Conservation (phyloP, 371 early-diverging fungal genomes). For the Haplosporangium sp. region DNA sequence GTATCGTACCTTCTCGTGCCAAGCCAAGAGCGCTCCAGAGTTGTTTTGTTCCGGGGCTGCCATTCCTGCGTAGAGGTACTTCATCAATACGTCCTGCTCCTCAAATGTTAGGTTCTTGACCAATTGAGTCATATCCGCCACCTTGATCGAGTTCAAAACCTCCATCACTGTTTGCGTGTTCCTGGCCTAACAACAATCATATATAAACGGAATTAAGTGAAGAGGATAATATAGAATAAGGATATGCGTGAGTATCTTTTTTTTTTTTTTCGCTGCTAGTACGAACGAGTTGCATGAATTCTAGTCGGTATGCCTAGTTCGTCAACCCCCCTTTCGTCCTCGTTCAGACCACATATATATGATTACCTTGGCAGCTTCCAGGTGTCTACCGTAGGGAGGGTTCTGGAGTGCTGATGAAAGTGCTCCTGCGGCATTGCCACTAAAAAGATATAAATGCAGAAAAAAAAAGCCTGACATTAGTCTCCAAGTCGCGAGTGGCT, state of each 20-base stretch:
- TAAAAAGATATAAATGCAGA: constrained; percentile 33
- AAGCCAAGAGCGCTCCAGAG: constrained; percentile 81
- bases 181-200: constrained; percentile 59
- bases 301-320: too few relatives aligned
- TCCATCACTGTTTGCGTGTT: constrained; percentile 85
- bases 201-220: background rate
- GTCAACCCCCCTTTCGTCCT: too few relatives aligned
- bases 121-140: constrained; percentile 73
- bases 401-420: constrained; percentile 76
- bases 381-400: constrained; percentile 85
- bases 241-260: background rate
- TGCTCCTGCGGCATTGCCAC: constrained; percentile 77
- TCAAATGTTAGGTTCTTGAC: constrained; percentile 69
- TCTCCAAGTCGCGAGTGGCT: background rate
- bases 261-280: too few relatives aligned
- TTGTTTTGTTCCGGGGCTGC: constrained; percentile 88
- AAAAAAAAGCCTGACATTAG: constrained; percentile 4
- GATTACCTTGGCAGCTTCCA: constrained; percentile 78
- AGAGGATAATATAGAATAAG: background rate
- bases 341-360: too few relatives aligned
- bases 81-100: constrained; percentile 85
- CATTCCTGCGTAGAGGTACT: constrained; percentile 93
- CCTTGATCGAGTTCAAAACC: constrained; percentile 75
- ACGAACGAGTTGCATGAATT: too few relatives aligned
- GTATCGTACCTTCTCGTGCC: constrained; percentile 89